Conservation (phyloP, 768 basidiomycete species). For the Mycena epipterygia region DNA sequence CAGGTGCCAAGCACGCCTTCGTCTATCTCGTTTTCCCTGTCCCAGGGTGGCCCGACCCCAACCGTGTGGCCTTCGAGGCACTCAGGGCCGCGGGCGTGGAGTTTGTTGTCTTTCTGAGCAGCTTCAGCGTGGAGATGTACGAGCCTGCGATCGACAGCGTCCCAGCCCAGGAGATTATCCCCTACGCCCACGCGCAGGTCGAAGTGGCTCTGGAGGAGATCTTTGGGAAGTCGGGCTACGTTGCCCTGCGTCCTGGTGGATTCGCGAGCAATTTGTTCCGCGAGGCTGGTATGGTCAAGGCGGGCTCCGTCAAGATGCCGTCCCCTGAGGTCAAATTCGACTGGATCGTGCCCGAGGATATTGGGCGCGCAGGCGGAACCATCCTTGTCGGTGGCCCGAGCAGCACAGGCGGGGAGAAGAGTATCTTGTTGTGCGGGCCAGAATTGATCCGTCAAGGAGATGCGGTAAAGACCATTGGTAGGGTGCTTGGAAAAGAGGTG, state of each 20-base stretch:
- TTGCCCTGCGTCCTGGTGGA: constrained; percentile 14
- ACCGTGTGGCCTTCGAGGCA: constrained; percentile 14
- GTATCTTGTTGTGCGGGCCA: constrained; percentile 22
- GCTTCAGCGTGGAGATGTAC: constrained; percentile 5
- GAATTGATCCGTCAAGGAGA: constrained; percentile 16
- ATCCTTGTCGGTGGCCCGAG: constrained; percentile 18
- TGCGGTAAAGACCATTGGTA: constrained; percentile 10
- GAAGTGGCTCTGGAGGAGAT: constrained; percentile 12
- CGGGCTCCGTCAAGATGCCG: constrained; percentile 12
- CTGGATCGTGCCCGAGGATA: constrained; percentile 19
- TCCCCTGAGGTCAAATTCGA: constrained; percentile 3
- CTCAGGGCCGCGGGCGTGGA: constrained; percentile 18
- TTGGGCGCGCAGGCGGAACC: constrained; percentile 7
- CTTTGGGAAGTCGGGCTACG: constrained; percentile 12
- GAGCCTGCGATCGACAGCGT: constrained; percentile 21
- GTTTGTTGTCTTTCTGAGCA: constrained; percentile 4
- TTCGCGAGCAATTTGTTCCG: constrained; percentile 19
- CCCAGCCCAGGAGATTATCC: constrained; percentile 18
- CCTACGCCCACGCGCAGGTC: constrained; percentile 15
- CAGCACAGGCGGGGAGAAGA: constrained; percentile 13
- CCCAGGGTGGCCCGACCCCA: constrained; percentile 15
- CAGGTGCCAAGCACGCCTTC: constrained; percentile 1
- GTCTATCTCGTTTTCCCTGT: constrained; percentile 9
- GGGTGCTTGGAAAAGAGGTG: constrained; percentile 13
- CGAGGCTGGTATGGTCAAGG: constrained; percentile 14